phyloP scores from a whole-genome alignment of 352 stramenopile genomes.

The Pythium sukuiense region DNA sequence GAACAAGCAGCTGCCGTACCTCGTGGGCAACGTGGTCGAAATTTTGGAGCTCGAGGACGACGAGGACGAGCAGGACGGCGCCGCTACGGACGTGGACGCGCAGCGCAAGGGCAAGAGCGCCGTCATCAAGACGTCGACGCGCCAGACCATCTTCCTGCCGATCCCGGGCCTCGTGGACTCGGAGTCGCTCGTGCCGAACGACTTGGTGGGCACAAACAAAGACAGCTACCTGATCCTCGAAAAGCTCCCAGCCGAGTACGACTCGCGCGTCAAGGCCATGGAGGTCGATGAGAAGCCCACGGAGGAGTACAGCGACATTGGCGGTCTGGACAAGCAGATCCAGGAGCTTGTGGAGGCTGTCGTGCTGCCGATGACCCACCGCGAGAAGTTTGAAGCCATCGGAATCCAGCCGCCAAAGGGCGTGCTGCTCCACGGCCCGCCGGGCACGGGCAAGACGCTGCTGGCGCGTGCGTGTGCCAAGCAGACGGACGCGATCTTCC shows the following conservation, averaged over 20 bases:
- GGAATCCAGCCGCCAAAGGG: conserved; percentile 97
- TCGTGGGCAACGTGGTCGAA: conserved; percentile 99
- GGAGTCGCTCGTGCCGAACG: conserved; percentile 94
- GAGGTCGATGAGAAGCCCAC: conserved; percentile 96
- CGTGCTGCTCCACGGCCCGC: conserved; percentile 95
- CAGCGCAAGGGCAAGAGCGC: conserved; percentile 91
- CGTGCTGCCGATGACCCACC: conserved; percentile 98
- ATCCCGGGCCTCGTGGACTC: conserved; percentile 97
- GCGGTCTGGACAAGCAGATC: conserved; percentile 98
- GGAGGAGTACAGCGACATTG: conserved; percentile 96
- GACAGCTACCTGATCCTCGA: conserved; percentile 99
- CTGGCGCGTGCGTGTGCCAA: no score
- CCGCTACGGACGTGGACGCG: conserved; percentile 91
- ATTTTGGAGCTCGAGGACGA: conserved; percentile 87
- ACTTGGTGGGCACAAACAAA: conserved; percentile 99
- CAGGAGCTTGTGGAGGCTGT: conserved; percentile 98
- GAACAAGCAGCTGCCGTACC: conserved; percentile 98
- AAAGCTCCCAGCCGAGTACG: conserved; percentile 98
- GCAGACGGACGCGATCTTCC: conserved; percentile 98
- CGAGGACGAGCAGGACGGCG: conserved; percentile 94
- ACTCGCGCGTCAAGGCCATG: conserved; percentile 97
- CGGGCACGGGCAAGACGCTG: conserved; percentile 99
- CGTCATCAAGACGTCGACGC: conserved; percentile 98
- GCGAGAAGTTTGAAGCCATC: conserved; percentile 97
- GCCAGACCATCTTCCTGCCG: conserved; percentile 98